Evolutionary conservation across 306 rosid genomes (phyloP).

Genomic region (Prinsepia uniflora): DNA sequence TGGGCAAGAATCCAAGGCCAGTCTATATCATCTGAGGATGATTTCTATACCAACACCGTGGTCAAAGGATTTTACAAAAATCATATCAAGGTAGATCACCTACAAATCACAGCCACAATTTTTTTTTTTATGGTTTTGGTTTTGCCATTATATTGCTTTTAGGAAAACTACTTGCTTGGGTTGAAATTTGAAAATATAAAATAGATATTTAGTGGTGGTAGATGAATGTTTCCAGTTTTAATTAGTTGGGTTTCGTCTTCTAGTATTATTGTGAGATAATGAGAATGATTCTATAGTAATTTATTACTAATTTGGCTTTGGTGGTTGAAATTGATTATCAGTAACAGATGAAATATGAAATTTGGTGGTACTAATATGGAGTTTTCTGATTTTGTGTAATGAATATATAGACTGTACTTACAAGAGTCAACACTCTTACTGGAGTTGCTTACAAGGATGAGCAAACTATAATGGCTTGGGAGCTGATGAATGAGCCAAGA

Average conservation of each 20-base stretch:
- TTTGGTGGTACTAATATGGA: not conserved
- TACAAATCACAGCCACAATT: too few relatives aligned
- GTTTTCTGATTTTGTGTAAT: constrained; percentile 3
- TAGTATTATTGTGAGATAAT: not conserved
- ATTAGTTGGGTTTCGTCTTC: not conserved
- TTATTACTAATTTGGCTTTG: not conserved
- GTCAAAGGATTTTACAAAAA: constrained; percentile 74
- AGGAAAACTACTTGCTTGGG: not conserved
- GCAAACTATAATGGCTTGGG: constrained; percentile 96
- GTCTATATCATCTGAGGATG: constrained; percentile 64
- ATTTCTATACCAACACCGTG: constrained; percentile 65
- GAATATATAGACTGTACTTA: constrained; percentile 48
- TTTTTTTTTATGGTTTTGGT: not conserved
- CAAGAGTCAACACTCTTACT: constrained; percentile 62
- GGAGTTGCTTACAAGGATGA: constrained; percentile 86
- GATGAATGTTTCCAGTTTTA: not conserved
- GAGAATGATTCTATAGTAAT: not conserved
- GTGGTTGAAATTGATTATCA: too few relatives aligned
- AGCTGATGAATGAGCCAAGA: constrained; percentile 85
- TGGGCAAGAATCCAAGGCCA: constrained; percentile 89
- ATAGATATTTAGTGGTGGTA: not conserved
- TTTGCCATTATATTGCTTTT: not conserved
- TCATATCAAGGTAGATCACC: constrained; percentile 59
- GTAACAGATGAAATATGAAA: too few relatives aligned
- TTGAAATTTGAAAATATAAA: not conserved